These are phyloP conservation scores for Populus hybrid DNA, from an alignment of 441 rosid genomes.

Conservation along the genomic window DNA sequence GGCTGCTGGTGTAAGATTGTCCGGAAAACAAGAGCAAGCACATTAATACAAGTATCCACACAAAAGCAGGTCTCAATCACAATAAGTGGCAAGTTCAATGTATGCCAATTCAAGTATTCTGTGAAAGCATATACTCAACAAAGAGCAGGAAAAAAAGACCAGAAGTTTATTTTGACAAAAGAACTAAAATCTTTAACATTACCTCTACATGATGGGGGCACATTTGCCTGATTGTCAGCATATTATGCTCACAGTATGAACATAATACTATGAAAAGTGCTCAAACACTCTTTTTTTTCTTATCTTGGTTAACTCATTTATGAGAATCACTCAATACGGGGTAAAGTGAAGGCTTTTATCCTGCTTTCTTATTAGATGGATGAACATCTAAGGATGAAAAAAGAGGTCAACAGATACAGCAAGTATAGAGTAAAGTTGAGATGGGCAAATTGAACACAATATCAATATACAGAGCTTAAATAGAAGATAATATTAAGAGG, in stretches of 20 bases:
- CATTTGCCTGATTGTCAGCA: background rate
- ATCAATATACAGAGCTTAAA: background rate
- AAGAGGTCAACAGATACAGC: background rate
- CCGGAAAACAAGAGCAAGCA: background rate
- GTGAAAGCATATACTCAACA: background rate
- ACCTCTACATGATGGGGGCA: background rate
- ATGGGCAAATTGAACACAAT: background rate
- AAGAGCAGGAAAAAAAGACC: background rate
- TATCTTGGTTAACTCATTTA: background rate
- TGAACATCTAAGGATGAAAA: background rate
- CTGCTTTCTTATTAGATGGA: background rate
- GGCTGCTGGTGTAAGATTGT: background rate
- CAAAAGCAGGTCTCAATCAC: slow-evolving; percentile 4
- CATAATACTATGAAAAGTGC: background rate
- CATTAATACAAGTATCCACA: background rate
- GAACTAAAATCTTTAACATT: background rate
- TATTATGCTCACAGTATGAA: background rate
- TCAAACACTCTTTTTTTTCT: background rate
- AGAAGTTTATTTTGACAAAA: background rate
- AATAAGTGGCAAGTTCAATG: background rate
- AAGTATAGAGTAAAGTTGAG: background rate
- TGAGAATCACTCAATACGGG: background rate
- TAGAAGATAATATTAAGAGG: background rate
- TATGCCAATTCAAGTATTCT: background rate
- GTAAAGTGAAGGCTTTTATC: background rate